Base-by-base conservation (phyloP, 768 basidiomycete genomes). In the Hypholoma sublateritium region DNA sequence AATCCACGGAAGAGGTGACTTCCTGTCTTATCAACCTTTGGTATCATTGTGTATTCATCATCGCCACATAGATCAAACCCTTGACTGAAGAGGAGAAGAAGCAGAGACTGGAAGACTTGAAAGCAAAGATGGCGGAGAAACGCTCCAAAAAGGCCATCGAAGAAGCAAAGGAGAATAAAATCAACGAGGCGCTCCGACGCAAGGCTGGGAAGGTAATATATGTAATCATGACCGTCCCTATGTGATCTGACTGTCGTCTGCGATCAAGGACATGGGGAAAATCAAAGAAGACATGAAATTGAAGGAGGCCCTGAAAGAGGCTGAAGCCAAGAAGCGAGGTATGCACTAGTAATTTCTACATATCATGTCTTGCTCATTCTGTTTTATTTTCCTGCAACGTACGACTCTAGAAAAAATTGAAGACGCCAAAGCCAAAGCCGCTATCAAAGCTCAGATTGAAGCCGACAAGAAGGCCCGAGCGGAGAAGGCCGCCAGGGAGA, bases 1-100 rank as follows among this genome's bases (percentile, higher is more conserved):
- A 98, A 67, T 94, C 91, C 1, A 91, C 86, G 0, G 95, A 98
- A 66, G 96, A 98, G 81, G 94, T 92, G 14, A 35, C 28, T 17
- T 36, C 25, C n/a, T 50, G 19, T 28, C 41, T 36, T 6, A 21
- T 16, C 9, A n/a, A 8, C 4, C 28, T 22, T 24, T 51, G 32
- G 12, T 21, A 34, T 36, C 7, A 8, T 21, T 48, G 22, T n/a
- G 22, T 13, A 47, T 28, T 14, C 39, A 39, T 19, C 13, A 12
- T 6, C 13, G 4, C 5, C 28, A 22, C 34, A 22, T 53, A 59
- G 93, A 85, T 98, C 71, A 94, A 93, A 68, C 95, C 96, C 0
- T 71, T 99, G 50, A 98, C 95, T 0, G 95, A 98, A 72, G 94
- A 95, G 65, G 94, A 98, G 72, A 96, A 88, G 79, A 82, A 85